These are phyloP conservation scores for Linderniella brevidens DNA, from an alignment of 257 asterid genomes.

Conservation along the genomic window DNA sequence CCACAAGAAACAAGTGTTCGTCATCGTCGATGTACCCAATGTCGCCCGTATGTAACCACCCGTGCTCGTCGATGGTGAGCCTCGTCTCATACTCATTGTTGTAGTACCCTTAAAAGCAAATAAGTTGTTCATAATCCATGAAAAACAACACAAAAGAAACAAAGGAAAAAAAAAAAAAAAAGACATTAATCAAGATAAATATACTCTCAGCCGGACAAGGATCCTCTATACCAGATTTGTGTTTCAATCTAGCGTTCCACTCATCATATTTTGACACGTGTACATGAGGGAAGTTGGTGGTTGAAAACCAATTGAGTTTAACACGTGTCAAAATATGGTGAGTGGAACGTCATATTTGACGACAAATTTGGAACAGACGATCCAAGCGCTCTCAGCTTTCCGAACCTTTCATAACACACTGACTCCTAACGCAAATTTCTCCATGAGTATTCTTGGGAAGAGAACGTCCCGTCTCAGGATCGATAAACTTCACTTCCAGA, in stretches of 20 bases:
- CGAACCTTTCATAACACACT: slow-evolving; percentile 89
- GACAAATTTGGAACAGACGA: no score
- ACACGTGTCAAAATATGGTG: no score
- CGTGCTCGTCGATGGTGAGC: slow-evolving; percentile 56
- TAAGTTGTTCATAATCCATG: not conserved
- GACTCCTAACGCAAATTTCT: slow-evolving; percentile 85
- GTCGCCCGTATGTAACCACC: slow-evolving; percentile 96
- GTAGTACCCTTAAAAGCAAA: slow-evolving; percentile 38
- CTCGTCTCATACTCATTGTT: slow-evolving; percentile 68
- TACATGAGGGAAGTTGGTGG: no score
- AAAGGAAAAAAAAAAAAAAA: not conserved
- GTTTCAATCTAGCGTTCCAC: not conserved
- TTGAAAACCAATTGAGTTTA: no score
- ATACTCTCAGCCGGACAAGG: no score
- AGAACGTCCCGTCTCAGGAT: slow-evolving; percentile 52
- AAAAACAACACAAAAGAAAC: not conserved
- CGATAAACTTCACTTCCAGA: slow-evolving; percentile 66
- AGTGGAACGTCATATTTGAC: no score
- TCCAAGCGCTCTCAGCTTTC: not conserved
- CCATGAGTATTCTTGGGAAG: slow-evolving; percentile 60
- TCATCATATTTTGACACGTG: no score
- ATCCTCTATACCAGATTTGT: no score
- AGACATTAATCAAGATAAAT: no score
- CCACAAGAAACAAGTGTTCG: slow-evolving; percentile 71
- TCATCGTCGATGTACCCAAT: slow-evolving; percentile 84